Evolutionary conservation across 352 stramenopile genomes (phyloP).

Genomic region (Pythium dissotocum): DNA sequence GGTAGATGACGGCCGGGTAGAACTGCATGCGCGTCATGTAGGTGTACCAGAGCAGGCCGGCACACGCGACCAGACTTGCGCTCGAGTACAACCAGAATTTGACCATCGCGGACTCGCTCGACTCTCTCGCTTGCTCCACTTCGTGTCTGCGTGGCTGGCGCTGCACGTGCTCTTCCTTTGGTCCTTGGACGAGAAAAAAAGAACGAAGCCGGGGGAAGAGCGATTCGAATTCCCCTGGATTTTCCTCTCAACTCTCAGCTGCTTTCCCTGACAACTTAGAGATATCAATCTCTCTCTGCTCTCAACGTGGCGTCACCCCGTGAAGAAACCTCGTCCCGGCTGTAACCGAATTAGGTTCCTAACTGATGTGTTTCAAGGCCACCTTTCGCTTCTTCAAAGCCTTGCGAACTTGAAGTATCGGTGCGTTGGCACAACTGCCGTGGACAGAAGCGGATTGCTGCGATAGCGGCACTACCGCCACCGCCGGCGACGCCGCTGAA

Average conservation of each 20-base stretch:
- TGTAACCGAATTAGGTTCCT: slow-evolving; percentile 17
- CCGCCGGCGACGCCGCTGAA: not conserved
- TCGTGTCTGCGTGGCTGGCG: not conserved
- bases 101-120: slow-evolving; percentile 33
- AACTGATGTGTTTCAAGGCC: slow-evolving; percentile 22
- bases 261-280: slow-evolving; percentile 9
- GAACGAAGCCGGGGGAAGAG: slow-evolving; percentile 12
- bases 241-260: slow-evolving; percentile 14
- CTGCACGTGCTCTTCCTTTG: slow-evolving; percentile 1
- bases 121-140: slow-evolving; percentile 8
- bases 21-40: slow-evolving; percentile 95
- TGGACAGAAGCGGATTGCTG: not conserved
- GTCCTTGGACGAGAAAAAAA: slow-evolving; percentile 13
- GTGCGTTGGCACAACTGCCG: slow-evolving; percentile 16
- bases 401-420: slow-evolving; percentile 31
- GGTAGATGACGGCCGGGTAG: slow-evolving; percentile 96
- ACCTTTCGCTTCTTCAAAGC: slow-evolving; percentile 35
- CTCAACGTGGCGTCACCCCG: slow-evolving; percentile 18
- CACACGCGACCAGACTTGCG: slow-evolving; percentile 80
- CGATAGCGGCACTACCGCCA: not conserved
- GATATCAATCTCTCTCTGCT: not conserved
- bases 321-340: slow-evolving; percentile 13
- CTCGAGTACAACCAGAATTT: slow-evolving; percentile 91
- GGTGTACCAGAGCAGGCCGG: slow-evolving; percentile 90
- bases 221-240: slow-evolving; percentile 4